These are phyloP conservation scores for Vitis rupestris DNA, from an alignment of 164 flowering plant species.

Conservation along the genomic window DNA sequence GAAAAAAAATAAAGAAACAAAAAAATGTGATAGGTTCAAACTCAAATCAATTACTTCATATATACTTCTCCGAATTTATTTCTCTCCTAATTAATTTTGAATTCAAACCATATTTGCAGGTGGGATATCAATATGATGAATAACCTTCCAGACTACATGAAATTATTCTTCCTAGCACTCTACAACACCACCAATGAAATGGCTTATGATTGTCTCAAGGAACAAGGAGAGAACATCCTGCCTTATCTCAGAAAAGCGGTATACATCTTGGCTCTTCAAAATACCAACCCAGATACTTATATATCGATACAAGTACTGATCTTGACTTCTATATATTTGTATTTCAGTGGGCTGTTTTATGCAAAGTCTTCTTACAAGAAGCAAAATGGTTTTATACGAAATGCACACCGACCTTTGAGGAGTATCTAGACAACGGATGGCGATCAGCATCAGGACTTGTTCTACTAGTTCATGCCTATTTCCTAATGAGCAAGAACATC, in stretches of 20 bases:
- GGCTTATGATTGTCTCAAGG: slow-evolving; percentile 29
- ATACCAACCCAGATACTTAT: not conserved
- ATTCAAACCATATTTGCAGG: slow-evolving; percentile 18
- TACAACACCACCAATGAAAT: slow-evolving; percentile 40
- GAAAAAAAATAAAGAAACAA: no score
- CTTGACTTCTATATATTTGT: not conserved
- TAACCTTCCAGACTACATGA: slow-evolving; percentile 50
- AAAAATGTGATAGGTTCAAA: no score
- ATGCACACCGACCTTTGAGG: slow-evolving; percentile 34
- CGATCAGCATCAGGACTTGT: slow-evolving; percentile 28
- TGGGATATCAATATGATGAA: slow-evolving; percentile 39
- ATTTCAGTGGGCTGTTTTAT: slow-evolving; percentile 48
- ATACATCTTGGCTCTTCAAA: not conserved
- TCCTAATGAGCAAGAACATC: slow-evolving; percentile 7
- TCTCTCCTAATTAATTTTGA: slow-evolving; percentile 23
- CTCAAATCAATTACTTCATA: no score
- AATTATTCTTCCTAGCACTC: slow-evolving; percentile 35
- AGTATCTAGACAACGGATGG: slow-evolving; percentile 48
- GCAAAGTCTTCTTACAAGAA: slow-evolving; percentile 38
- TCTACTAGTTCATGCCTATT: slow-evolving; percentile 24
- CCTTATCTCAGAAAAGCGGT: slow-evolving; percentile 25
- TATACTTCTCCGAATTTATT: no score
- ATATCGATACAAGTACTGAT: not conserved
- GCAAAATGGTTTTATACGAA: slow-evolving; percentile 37
- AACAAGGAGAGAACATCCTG: slow-evolving; percentile 18